phyloP scores from a whole-genome alignment of 257 asterid genomes.

The Datura wrightii region DNA sequence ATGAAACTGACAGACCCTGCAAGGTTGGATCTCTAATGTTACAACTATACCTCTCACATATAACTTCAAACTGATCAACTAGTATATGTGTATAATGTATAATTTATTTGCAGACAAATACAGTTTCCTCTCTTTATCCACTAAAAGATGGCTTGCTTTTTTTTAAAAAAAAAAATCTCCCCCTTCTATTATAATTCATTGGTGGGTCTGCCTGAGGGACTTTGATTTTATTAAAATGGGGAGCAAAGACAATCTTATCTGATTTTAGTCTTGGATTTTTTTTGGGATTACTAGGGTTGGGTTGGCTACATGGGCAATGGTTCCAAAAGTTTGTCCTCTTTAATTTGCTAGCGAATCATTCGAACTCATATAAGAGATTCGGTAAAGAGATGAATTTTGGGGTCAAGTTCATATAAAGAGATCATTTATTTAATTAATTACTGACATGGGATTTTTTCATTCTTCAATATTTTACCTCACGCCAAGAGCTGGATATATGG shows the following conservation, averaged over 20 bases:
- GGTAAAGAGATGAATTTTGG: too few species aligned
- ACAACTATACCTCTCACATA: neutral
- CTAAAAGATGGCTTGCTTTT: conserved; percentile 37
- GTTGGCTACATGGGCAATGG: conserved; percentile 26
- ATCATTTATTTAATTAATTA: too few species aligned
- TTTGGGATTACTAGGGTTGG: conserved; percentile 17
- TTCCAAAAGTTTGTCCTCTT: conserved; percentile 34
- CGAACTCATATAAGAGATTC: neutral
- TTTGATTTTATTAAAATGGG: conserved; percentile 49
- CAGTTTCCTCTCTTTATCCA: conserved; percentile 31
- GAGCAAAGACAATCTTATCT: conserved; percentile 48
- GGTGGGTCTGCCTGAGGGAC: conserved; percentile 44
- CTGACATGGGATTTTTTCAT: too few species aligned
- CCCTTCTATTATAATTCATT: conserved; percentile 31
- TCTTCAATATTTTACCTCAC: too few species aligned
- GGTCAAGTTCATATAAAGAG: too few species aligned
- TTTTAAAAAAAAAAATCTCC: neutral
- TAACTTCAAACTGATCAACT: conserved; percentile 9
- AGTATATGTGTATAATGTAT: neutral
- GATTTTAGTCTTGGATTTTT: conserved; percentile 45
- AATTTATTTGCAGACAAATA: neutral
- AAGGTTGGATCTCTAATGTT: conserved; percentile 35
- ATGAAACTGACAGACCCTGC: conserved; percentile 42
- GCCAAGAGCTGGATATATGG: too few species aligned
- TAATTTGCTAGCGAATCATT: conserved; percentile 27